Base-by-base conservation (phyloP, 2,329 filamentous ascomycete genomes). In the Xenoacremonium recifei region DNA sequence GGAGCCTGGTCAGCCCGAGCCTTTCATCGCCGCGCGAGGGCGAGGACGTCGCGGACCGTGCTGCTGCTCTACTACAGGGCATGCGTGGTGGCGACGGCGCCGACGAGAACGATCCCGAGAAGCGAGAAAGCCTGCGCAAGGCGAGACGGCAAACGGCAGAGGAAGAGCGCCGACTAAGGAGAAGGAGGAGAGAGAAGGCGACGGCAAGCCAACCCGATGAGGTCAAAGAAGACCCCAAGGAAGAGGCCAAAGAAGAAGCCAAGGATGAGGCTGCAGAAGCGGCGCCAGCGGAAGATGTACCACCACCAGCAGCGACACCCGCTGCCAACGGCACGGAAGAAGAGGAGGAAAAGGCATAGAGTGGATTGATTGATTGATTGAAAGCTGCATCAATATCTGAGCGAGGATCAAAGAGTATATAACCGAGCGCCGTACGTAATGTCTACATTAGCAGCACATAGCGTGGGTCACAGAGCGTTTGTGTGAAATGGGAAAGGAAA, bases 41-140 rank as follows among this genome's bases (percentile, higher is more conserved):
- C 37, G 76, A 78, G 44, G 89, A 95, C 50, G 82, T 97, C 20
- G 91, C 89, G 3, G 86, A 91, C 54, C 81, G 90, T 39, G 91
- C 92, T 3, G 89, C 89, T 2, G 80, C 84, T 50, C 72, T 96
- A 63, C 72, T 97, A 21, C 87, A 95, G 60, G 89, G 89, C 34
- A 84, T 96, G 65, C 80, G 89, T 31, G 79, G 84, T 36, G 77
- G 82, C 31, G 80, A 80, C 33, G 79, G 78, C 17, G 76, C 73
- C 15, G 77, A 75, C 3, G 69, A 72, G 25, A 69, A 68, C 6
- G 71, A 66, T 48, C 49, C 64, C 16, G 70, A 80, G 61, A 70
- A 76, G 66, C 66, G 81, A 44, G 76, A 84, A 54, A 80, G 71
- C 45, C 72, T 89, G 42, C 71, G 89, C 40, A 76, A 71, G 62